Conservation (phyloP, 176 grass and related monocot species). For the Bromus sterilis region DNA sequence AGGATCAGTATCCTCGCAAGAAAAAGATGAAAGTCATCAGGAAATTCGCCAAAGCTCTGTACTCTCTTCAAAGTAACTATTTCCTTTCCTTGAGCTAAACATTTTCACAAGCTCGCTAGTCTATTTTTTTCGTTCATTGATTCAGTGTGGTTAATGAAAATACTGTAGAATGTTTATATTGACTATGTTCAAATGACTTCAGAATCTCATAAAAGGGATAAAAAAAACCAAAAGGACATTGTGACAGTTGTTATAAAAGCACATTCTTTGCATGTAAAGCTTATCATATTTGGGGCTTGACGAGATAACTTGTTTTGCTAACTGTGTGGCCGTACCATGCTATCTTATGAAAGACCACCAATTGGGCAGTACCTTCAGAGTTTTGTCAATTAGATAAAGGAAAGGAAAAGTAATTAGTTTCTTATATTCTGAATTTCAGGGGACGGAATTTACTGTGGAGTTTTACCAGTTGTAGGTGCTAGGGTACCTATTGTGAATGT, state of each 20-base stretch:
- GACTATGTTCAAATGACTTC: not conserved
- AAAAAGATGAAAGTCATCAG: constrained; percentile 52
- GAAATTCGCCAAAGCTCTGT: constrained; percentile 60
- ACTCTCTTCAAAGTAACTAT: constrained; percentile 72
- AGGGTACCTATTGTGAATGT: constrained; percentile 85
- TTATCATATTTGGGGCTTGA: not conserved
- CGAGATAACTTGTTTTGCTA: not conserved
- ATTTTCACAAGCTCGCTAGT: not conserved
- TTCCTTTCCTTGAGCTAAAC: constrained; percentile 1
- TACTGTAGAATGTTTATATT: not conserved
- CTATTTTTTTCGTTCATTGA: not conserved
- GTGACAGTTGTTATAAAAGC: not conserved
- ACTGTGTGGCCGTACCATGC: not conserved
- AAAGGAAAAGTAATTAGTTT: not conserved
- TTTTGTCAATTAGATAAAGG: not conserved
- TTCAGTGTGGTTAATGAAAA: no score
- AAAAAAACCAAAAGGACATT: not conserved
- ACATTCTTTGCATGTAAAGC: not conserved
- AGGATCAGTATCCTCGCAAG: constrained; percentile 28
- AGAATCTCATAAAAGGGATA: not conserved
- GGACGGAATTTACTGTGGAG: constrained; percentile 44
- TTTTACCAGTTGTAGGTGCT: constrained; percentile 61
- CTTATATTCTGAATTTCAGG: constrained; percentile 25
- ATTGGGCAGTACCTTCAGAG: not conserved
- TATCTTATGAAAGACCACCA: not conserved